Base-by-base conservation (phyloP, 2,329 filamentous ascomycete genomes). In the Xylariaceae sp. region DNA sequence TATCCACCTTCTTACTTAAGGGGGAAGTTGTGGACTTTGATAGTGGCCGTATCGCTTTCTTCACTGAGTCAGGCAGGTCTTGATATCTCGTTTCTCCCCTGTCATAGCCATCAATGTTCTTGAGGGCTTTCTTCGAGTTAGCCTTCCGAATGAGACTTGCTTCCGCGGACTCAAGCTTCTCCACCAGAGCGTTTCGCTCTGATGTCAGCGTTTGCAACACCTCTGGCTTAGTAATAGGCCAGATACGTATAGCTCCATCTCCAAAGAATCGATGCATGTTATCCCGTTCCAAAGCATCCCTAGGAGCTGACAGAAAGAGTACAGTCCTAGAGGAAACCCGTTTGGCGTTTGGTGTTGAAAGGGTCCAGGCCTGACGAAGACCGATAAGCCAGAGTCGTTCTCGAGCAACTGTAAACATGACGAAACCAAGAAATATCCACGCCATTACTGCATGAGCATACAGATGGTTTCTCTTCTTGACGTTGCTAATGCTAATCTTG, bases 311-410 rank as follows among this genome's bases (percentile, higher is more conserved):
- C 1, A 92, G 90, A 74, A 96, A 96, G n/a, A 99, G 84, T 6
- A 98, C 92, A 1, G 93, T 97, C 24, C 92, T 86, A 0, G 93
- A 92, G 0, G 94, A 97, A 37, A 98, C 86, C 16, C 93, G 89
- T 65, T 87, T 89, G 24, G 92, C 85, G 69, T 96, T 94, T 47
- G 90, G 80, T 1, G 91, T 92, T 2, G 92, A 91, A 54, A 96
- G 81, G n/a, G 93, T 85, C 77, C 96, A 98, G 1, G 94, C 94
- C 76, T 98, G 95, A 63, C 94, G 90, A 49, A 98, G 77, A 68
- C 96, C 96, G 78, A 97, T 91, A 74, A 92, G 96, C 82, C 89
- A 98, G 67, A 99, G 88, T 70, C 88, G 88, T 75, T 99, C 95
- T 60, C 95, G 87, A 26, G 91, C 91, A 52, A 99, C 86, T 68